phyloP scores from a whole-genome alignment of 73 alveolate species.

The Uronychia binucleata region DNA sequence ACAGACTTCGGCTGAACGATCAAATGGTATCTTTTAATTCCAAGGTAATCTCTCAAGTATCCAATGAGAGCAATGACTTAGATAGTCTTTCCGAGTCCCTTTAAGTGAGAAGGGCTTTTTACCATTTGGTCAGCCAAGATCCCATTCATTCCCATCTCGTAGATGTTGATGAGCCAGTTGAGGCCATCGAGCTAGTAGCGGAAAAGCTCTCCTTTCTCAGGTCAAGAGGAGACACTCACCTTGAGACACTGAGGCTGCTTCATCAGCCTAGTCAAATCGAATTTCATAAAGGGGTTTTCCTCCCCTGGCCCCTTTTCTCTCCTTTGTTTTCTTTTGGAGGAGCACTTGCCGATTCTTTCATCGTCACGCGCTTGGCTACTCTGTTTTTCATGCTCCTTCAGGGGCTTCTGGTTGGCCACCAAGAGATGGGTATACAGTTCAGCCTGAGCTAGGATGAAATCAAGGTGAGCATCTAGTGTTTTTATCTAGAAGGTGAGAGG shows the following conservation, averaged over 20 bases:
- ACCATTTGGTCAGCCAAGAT: constrained; percentile 87
- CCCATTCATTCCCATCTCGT: constrained; percentile 42
- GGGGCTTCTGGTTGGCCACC: background rate
- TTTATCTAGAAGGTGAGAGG: too few relatives aligned
- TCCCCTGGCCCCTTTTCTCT: background rate
- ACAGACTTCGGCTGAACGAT: constrained; percentile 94
- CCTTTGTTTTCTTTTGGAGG: constrained; percentile 11
- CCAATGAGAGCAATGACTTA: constrained; percentile 74
- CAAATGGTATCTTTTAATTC: constrained; percentile 71
- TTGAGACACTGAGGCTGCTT: background rate
- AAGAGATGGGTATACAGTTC: constrained; percentile 45
- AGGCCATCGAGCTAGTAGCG: constrained; percentile 67
- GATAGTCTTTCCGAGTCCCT: constrained; percentile 90
- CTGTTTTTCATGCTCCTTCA: background rate
- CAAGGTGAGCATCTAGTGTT: constrained; percentile 21
- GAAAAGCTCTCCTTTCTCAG: constrained; percentile 12
- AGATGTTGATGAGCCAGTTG: constrained; percentile 65
- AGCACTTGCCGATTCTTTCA: constrained; percentile 9
- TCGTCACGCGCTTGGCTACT: constrained; percentile 6
- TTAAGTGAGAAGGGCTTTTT: background rate
- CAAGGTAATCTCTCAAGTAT: constrained; percentile 60
- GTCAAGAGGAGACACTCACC: background rate
- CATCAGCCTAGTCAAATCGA: background rate
- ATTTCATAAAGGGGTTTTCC: background rate
- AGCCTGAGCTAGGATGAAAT: constrained; percentile 32